Percentiles rank a stretch among this genome's conserved stretches.
These are phyloP conservation scores for Aspergillus persii DNA, from an alignment of 2,329 filamentous ascomycete genomes.

Conservation along the genomic window DNA sequence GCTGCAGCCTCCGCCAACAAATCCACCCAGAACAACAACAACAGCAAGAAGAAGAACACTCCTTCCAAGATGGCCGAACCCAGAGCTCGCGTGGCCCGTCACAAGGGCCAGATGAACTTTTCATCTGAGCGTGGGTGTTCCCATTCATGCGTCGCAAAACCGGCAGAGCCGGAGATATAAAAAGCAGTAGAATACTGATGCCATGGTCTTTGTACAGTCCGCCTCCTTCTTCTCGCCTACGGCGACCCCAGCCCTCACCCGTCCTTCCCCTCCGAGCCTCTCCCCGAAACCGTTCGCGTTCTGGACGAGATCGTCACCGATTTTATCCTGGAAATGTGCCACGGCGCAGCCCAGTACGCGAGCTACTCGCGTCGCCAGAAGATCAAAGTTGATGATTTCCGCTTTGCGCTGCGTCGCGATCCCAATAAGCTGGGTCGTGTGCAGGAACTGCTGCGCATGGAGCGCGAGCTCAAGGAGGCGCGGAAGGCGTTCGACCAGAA, in stretches of 20 bases:
- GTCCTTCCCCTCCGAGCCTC: slow-evolving; percentile 73
- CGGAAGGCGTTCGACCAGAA: slow-evolving; percentile 59
- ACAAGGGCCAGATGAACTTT: slow-evolving; percentile 83
- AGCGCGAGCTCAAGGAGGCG: slow-evolving; percentile 79
- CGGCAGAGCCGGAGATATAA: too few species aligned
- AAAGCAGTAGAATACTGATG: background rate
- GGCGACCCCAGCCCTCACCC: slow-evolving; percentile 43
- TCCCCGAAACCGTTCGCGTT: slow-evolving; percentile 78
- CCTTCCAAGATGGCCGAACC: slow-evolving; percentile 62
- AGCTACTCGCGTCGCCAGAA: slow-evolving; percentile 88
- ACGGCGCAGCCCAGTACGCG: slow-evolving; percentile 81
- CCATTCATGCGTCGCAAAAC: too few species aligned
- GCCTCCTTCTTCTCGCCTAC: slow-evolving; percentile 44
- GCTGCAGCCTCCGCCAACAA: background rate
- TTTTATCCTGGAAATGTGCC: slow-evolving; percentile 91
- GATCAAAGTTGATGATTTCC: slow-evolving; percentile 97
- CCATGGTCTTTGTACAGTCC: slow-evolving; percentile 27
- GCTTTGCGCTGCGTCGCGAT: slow-evolving; percentile 86
- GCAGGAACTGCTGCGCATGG: slow-evolving; percentile 83
- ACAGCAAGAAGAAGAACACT: slow-evolving; percentile 11
- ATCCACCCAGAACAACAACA: background rate
- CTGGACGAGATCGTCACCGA: slow-evolving; percentile 96
- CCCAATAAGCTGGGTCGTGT: slow-evolving; percentile 83
- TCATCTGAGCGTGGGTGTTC: slow-evolving; percentile 61
- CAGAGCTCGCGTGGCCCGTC: slow-evolving; percentile 72